phyloP scores from a whole-genome alignment of 2,329 filamentous ascomycete species.

The Magnaporthiopsis incrustans region DNA sequence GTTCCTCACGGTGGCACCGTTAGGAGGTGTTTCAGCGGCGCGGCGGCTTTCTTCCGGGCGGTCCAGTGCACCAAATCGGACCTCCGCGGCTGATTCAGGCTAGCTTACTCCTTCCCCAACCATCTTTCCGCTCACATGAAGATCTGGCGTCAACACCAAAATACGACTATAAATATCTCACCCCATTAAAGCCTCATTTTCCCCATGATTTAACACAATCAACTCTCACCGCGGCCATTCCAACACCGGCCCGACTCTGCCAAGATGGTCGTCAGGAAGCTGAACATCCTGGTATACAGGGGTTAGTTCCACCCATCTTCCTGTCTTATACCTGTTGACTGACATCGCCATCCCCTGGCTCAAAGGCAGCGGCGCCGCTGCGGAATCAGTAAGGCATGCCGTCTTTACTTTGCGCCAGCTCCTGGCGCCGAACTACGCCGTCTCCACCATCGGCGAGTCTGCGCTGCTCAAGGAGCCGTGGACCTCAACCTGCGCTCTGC shows the following conservation, averaged over 20 bases:
- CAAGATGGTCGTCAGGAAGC: slow-evolving; percentile 57
- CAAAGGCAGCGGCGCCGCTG: slow-evolving; percentile 72
- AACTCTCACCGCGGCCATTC: too few species aligned
- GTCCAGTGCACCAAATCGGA: too few species aligned
- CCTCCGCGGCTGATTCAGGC: too few species aligned
- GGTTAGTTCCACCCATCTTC: slow-evolving; percentile 39
- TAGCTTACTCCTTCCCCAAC: too few species aligned
- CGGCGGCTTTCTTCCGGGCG: too few species aligned
- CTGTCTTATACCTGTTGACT: background rate
- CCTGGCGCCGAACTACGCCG: slow-evolving; percentile 84
- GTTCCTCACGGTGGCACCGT: too few species aligned
- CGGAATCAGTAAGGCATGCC: slow-evolving; percentile 84
- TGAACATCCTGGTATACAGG: slow-evolving; percentile 92
- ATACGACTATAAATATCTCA: too few species aligned
- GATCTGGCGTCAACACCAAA: too few species aligned
- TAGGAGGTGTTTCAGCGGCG: too few species aligned
- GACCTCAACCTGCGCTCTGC: slow-evolving; percentile 74
- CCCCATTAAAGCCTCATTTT: too few species aligned
- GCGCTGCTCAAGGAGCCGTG: slow-evolving; percentile 87
- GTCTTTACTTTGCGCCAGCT: slow-evolving; percentile 79
- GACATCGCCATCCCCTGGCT: background rate
- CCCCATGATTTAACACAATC: too few species aligned
- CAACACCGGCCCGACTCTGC: background rate
- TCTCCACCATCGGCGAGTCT: slow-evolving; percentile 73
- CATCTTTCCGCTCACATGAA: too few species aligned